Conservation (phyloP, 306 rosid genomes). For the Malus orientalis region DNA sequence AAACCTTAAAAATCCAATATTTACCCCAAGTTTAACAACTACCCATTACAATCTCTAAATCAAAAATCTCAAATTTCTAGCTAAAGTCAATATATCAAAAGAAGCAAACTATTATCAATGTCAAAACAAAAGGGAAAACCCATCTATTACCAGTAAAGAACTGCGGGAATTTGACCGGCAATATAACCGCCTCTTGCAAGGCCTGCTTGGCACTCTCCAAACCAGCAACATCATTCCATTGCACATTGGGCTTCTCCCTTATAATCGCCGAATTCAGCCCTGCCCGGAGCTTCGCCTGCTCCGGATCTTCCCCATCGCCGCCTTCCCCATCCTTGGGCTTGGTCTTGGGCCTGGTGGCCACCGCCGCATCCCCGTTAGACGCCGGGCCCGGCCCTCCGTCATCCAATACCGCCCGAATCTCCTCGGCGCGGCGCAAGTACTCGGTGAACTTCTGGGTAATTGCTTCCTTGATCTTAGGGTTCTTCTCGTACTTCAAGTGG, state of each 20-base stretch:
- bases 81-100: neutral
- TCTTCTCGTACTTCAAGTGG: conserved; percentile 93
- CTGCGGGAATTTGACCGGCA: conserved; percentile 94
- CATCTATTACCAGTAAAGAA: conserved; percentile 35
- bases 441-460: conserved; percentile 94
- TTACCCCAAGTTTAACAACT: neutral
- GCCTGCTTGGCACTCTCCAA: conserved; percentile 95
- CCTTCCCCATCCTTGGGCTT: conserved; percentile 85
- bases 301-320: conserved; percentile 81
- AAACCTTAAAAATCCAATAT: neutral
- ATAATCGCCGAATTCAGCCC: conserved; percentile 88
- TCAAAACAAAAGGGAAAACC: neutral
- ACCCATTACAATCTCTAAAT: neutral
- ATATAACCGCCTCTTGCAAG: conserved; percentile 89
- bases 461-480: conserved; percentile 91
- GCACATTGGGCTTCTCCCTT: conserved; percentile 86
- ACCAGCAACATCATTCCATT: conserved; percentile 98
- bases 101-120: neutral
- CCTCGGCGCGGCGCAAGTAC: conserved; percentile 96
- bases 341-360: conserved; percentile 76
- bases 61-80: neutral
- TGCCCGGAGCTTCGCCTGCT: conserved; percentile 77
- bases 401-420: conserved; percentile 79
- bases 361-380: conserved; percentile 88
- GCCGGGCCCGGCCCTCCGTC: conserved; percentile 91